phyloP scores from a whole-genome alignment of 164 flowering plant species.

The Brasenia schreberi region DNA sequence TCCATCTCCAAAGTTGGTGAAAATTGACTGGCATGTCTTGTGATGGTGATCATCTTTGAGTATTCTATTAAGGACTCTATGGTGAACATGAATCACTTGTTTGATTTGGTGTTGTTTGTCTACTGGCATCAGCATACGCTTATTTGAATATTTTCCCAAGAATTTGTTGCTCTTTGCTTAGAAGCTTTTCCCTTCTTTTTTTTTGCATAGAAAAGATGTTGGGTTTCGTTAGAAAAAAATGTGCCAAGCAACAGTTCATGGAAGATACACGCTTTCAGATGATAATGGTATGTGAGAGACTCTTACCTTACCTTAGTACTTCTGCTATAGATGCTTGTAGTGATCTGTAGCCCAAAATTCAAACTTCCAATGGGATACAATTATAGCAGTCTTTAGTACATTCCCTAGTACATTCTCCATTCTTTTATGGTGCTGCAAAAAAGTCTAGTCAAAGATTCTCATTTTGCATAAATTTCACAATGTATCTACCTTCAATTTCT shows the following conservation, averaged over 20 bases:
- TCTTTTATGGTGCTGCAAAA: no score
- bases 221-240: slow-evolving; percentile 7
- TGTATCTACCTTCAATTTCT: no score
- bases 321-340: neutral
- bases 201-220: slow-evolving; percentile 13
- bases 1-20: neutral
- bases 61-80: no score
- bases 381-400: no score
- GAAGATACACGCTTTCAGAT: slow-evolving; percentile 28
- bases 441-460: no score
- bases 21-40: neutral
- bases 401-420: no score
- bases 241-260: slow-evolving; percentile 24
- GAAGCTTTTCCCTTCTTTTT: neutral
- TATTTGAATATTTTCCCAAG: neutral
- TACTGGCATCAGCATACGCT: neutral
- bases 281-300: slow-evolving; percentile 16
- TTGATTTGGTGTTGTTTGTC: neutral
- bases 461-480: no score
- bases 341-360: no score
- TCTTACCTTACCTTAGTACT: neutral
- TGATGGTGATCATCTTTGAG: neutral
- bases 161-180: neutral
- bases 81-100: neutral
- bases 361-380: no score